Conservation (phyloP, 2,329 filamentous ascomycete species). For the Hymenoscyphus albidus region DNA sequence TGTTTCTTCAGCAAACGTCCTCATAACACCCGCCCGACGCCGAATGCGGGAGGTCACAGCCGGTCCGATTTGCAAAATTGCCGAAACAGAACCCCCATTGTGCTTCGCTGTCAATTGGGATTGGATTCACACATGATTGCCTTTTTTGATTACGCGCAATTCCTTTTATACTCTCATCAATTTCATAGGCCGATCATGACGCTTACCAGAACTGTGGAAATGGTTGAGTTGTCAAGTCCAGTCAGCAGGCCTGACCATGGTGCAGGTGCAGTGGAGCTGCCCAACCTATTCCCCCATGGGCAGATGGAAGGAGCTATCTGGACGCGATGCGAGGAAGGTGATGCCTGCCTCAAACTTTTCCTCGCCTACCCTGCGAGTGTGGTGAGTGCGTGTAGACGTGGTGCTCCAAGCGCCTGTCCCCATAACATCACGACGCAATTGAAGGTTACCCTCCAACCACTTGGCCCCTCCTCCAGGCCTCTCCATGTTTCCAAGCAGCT, state of each 20-base stretch:
- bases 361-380: neutral
- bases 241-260: neutral
- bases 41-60: neutral
- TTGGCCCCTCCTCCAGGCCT: neutral
- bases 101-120: neutral
- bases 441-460: neutral
- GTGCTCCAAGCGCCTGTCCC: neutral
- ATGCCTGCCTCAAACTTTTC: neutral
- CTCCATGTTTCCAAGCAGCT: conserved; percentile 8
- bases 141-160: neutral
- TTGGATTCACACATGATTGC: neutral
- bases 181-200: neutral
- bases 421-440: conserved; percentile 5
- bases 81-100: neutral
- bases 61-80: neutral
- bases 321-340: too few relatives aligned
- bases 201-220: neutral
- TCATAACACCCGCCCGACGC: too few relatives aligned
- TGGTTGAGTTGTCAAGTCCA: neutral
- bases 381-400: neutral
- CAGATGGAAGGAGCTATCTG: neutral
- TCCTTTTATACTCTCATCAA: neutral
- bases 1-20: too few relatives aligned
- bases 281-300: neutral
- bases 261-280: neutral